A percentile compares a stretch with the other conserved stretches of the same genome.
These are phyloP conservation scores for Solanum microdontum DNA, from an alignment of 257 asterid genomes.

Conservation along the genomic window DNA sequence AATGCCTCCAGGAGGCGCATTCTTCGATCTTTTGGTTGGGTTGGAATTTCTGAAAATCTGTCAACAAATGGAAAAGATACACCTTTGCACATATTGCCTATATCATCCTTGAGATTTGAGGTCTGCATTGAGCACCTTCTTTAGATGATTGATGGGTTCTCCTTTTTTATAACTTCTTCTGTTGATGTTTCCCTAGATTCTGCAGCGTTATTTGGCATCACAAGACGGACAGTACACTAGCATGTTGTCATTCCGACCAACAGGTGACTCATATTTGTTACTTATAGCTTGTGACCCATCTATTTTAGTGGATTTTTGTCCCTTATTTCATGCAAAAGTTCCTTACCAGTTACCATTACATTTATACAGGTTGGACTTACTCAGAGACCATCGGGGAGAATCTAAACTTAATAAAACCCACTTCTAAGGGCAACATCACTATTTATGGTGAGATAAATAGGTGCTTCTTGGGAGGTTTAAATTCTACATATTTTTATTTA, in stretches of 20 bases:
- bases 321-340: not conserved
- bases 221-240: conserved; percentile 1
- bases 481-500: not conserved
- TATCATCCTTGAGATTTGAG: conserved; percentile 19
- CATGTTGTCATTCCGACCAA: conserved; percentile 21
- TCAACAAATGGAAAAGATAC: conserved; percentile 15
- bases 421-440: conserved; percentile 13
- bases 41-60: conserved; percentile 14
- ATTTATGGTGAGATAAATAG: conserved; percentile 14
- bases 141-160: not conserved
- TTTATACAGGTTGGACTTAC: conserved; percentile 17
- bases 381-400: conserved; percentile 11
- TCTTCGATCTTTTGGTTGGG: conserved; percentile 17
- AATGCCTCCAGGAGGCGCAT: conserved; percentile 19
- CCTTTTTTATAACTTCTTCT: not conserved
- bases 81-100: conserved; percentile 18
- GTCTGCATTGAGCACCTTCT: conserved; percentile 1
- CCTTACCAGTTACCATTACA: not conserved
- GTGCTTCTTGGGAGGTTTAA: not conserved
- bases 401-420: conserved; percentile 8
- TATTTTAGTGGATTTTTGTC: not conserved
- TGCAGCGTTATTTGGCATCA: conserved; percentile 10
- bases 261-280: conserved; percentile 5
- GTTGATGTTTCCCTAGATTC: not conserved
- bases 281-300: not conserved